Conservation (phyloP, 2,329 filamentous ascomycete species). For the Cordyceps javanica region DNA sequence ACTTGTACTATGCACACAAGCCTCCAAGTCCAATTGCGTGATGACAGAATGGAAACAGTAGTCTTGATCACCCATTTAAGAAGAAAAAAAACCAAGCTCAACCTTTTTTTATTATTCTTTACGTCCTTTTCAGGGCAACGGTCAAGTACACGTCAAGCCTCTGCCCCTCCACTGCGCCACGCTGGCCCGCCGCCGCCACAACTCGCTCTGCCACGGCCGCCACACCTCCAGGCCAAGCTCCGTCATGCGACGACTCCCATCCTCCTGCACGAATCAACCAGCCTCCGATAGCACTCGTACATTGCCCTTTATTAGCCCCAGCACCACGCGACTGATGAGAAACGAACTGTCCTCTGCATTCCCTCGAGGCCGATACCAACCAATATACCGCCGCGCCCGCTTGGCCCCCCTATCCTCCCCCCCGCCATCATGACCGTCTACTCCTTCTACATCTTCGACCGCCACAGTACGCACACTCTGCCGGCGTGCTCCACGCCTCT, state of each 20-base stretch:
- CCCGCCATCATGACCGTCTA: slow-evolving; percentile 74
- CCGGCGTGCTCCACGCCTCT: neutral
- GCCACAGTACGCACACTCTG: slow-evolving; percentile 65
- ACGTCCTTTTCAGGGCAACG: no score
- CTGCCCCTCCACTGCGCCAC: neutral
- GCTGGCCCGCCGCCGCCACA: neutral
- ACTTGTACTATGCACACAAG: no score
- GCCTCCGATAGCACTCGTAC: neutral
- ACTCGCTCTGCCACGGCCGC: neutral
- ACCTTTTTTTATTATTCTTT: no score
- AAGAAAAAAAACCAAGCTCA: no score
- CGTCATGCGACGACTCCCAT: neutral
- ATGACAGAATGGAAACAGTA: no score
- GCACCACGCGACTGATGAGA: neutral
- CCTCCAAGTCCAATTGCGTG: no score
- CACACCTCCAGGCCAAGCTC: neutral
- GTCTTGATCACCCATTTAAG: no score
- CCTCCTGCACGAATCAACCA: neutral
- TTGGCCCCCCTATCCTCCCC: neutral
- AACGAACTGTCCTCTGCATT: neutral
- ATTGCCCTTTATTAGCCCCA: neutral
- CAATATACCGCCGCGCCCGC: neutral
- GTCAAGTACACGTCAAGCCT: no score
- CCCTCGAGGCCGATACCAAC: neutral
- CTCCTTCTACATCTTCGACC: slow-evolving; percentile 98